Percentiles rank a stretch among this genome's conserved stretches.
These are phyloP conservation scores for Aspergillus ellipticus DNA, from an alignment of 495 filamentous ascomycete genomes.

Conservation along the genomic window DNA sequence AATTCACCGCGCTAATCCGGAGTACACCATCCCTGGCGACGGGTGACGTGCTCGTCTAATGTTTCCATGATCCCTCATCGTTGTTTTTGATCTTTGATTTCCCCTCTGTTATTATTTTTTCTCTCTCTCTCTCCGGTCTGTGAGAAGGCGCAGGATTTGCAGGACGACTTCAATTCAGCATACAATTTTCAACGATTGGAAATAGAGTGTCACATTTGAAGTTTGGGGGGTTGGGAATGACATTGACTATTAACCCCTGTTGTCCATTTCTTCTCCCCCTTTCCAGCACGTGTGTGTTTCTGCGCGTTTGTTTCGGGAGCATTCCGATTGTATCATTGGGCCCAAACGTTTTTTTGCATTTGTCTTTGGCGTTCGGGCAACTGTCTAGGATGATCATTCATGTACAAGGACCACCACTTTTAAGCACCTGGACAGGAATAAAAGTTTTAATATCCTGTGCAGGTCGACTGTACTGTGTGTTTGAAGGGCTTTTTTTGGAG, in stretches of 20 bases:
- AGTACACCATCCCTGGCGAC: background rate
- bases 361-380: constrained; percentile 7
- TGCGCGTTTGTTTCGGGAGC: constrained; percentile 9
- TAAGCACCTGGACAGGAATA: background rate
- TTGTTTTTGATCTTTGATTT: background rate
- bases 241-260: background rate
- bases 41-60: background rate
- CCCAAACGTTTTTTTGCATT: constrained; percentile 16
- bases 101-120: background rate
- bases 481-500: no score
- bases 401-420: background rate
- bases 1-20: background rate
- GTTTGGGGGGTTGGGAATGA: background rate
- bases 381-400: background rate
- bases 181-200: background rate
- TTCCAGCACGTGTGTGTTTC: constrained; percentile 1
- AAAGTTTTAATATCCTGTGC: background rate
- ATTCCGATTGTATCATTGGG: constrained; percentile 22
- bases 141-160: background rate
- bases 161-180: background rate
- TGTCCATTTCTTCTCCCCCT: background rate
- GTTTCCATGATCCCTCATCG: constrained; percentile 8
- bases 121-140: background rate
- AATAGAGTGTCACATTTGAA: background rate
- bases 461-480: background rate